Conservation (phyloP, 139 green algal species). For the Chlamydomonas applanata region DNA sequence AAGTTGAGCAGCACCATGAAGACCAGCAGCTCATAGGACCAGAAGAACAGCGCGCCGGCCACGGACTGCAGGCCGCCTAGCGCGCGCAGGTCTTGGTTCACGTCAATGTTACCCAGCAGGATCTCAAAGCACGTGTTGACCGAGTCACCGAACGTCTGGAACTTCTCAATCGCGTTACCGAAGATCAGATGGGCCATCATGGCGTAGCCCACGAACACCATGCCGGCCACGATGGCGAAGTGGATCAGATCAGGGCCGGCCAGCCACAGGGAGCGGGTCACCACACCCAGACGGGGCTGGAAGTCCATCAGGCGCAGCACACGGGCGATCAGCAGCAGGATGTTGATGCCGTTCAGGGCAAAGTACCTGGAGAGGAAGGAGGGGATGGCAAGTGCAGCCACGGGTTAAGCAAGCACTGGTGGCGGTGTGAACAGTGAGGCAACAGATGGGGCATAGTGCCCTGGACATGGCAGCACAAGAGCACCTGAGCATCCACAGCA, state of each 20-base stretch:
- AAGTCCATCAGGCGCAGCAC: conserved; percentile 89
- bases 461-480: no score
- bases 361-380: conserved; percentile 56
- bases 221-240: conserved; percentile 75
- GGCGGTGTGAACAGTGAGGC: no score
- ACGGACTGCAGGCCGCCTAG: conserved; percentile 67
- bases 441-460: no score
- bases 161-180: conserved; percentile 58
- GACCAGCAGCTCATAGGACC: conserved; percentile 81
- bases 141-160: conserved; percentile 54
- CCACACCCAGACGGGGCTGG: conserved; percentile 79
- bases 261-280: conserved; percentile 76
- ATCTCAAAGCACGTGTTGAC: conserved; percentile 85
- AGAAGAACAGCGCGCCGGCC: conserved; percentile 78
- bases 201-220: conserved; percentile 84
- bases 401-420: neutral
- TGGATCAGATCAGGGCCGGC: conserved; percentile 75
- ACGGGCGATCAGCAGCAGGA: conserved; percentile 78
- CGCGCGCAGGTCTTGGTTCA: conserved; percentile 60
- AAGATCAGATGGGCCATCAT: conserved; percentile 88
- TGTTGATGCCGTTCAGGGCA: conserved; percentile 78
- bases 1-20: conserved; percentile 93
- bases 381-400: neutral
- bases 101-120: conserved; percentile 77
- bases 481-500: neutral